Evolutionary conservation across 345 rosid species (phyloP), one percentile per base, ranked within the genome.

Genomic region (Cardamine chenopodiifolia): DNA sequence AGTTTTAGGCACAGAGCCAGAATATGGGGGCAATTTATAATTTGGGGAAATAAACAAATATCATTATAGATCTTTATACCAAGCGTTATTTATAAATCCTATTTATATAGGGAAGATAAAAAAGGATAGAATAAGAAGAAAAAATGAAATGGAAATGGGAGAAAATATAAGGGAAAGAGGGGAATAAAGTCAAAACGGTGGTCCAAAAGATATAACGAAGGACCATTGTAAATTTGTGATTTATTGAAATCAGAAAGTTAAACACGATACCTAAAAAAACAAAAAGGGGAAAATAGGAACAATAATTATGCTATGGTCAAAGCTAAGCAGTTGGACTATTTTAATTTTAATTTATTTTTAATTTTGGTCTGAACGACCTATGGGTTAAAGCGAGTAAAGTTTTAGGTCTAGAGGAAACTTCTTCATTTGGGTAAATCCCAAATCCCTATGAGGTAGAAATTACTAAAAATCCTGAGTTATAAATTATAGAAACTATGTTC

Each of bases 291-390:
- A 40, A 58, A 69, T 48, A 68, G 52, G 62, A 77, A 52, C 49
- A 72, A 80, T 56, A 62, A 52, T 8, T 47, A 64, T 58, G 71
- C 44, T 72, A 77, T 84, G 90, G 97, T 91, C 97, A 89, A 91
- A 85, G 90, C 62, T 82, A 74, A 75, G 89, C 87, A 84, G 91
- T 83, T 87, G 66, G 45, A n/a, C 31, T 26, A 57, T 52, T 39
- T 58, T 11, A 2, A 4, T 44, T 73, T 63, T 4, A 39, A 7
- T 28, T 15, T 20, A 2, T 25, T 26, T 10, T 56, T 37, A 6
- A 39, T 45, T 70, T 62, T 63, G 10, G 71, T 26, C 58, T 64
- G 12, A 26, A 59, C 60, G 59, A 19, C 20, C 15, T 19, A 48
- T 48, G 22, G n/a, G 76, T 70, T 57, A 45, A 55, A 68, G 26